These are phyloP conservation scores for Serendipita sp. DNA, from an alignment of 768 basidiomycete genomes.

Conservation along the genomic window DNA sequence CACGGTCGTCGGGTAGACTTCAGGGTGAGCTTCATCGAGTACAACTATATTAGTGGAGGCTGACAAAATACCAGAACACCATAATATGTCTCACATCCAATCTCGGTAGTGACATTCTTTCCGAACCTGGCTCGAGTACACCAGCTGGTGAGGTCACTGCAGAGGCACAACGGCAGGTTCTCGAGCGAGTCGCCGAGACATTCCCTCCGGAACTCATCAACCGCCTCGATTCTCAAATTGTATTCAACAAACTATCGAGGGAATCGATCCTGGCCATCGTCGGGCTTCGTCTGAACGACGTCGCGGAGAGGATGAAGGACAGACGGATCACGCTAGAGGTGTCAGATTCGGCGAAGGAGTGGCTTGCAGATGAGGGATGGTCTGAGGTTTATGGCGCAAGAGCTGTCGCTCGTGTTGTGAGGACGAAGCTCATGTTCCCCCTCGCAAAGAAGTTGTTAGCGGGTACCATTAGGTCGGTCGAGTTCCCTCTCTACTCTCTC, in stretches of 20 bases:
- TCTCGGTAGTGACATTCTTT: conserved; percentile 70
- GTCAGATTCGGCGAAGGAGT: conserved; percentile 40
- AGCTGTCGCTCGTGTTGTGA: conserved; percentile 73
- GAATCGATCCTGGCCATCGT: conserved; percentile 67
- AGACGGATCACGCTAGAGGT: conserved; percentile 60
- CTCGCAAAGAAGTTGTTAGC: conserved; percentile 65
- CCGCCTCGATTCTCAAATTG: conserved; percentile 69
- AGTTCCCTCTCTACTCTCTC: conserved; percentile 12
- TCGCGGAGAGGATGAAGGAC: conserved; percentile 45
- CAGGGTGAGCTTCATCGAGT: conserved; percentile 34
- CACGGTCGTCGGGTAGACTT: conserved; percentile 88
- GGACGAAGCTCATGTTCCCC: conserved; percentile 67
- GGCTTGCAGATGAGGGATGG: conserved; percentile 65
- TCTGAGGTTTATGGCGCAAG: conserved; percentile 78
- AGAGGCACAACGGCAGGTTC: conserved; percentile 47
- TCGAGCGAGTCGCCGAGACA: conserved; percentile 58
- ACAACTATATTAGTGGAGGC: background rate
- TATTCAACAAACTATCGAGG: conserved; percentile 80
- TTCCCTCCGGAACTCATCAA: conserved; percentile 88
- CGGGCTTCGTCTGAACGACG: conserved; percentile 55
- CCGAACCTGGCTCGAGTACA: conserved; percentile 45
- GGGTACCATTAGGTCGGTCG: conserved; percentile 53
- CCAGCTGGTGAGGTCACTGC: conserved; percentile 47
- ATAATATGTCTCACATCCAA: conserved; percentile 87
- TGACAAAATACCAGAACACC: conserved; percentile 42